phyloP scores from a whole-genome alignment of 2,329 filamentous ascomycete species.

The Cercospora sojina region DNA sequence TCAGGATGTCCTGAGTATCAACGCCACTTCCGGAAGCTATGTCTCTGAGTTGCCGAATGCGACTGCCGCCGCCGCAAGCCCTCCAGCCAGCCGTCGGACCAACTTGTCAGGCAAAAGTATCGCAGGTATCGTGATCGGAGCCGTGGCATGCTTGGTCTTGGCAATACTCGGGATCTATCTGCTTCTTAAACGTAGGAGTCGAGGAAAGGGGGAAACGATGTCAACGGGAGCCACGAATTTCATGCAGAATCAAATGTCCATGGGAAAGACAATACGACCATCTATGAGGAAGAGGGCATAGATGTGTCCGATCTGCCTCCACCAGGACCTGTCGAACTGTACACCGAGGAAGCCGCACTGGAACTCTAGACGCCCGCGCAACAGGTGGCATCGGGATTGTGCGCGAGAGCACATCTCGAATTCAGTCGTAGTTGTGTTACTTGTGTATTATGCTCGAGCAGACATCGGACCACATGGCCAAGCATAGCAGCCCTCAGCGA shows the following conservation, averaged over 20 bases:
- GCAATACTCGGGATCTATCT: not conserved
- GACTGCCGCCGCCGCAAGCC: not conserved
- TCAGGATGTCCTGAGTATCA: not conserved
- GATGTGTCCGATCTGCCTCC: slow-evolving; percentile 1
- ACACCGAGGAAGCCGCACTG: not conserved
- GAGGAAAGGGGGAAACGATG: not conserved
- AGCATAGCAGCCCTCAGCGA: not conserved
- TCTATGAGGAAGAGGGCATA: not conserved
- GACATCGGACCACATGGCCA: not conserved
- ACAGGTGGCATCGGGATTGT: not conserved
- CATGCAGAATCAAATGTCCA: not conserved
- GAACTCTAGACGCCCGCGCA: slow-evolving; percentile 2
- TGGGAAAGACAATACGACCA: not conserved
- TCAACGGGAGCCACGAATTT: not conserved
- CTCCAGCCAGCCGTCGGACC: not conserved
- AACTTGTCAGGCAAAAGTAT: not conserved
- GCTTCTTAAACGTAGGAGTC: not conserved
- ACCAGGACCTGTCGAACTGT: not conserved
- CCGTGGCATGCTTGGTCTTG: not conserved
- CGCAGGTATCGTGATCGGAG: slow-evolving; percentile 3
- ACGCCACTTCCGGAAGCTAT: not conserved
- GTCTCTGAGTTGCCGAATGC: not conserved
- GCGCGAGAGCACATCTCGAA: not conserved
- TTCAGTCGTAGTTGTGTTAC: not conserved
- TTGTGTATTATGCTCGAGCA: not conserved